Conservation (phyloP, 78 protist species). For the Protostelium mycophagum region DNA sequence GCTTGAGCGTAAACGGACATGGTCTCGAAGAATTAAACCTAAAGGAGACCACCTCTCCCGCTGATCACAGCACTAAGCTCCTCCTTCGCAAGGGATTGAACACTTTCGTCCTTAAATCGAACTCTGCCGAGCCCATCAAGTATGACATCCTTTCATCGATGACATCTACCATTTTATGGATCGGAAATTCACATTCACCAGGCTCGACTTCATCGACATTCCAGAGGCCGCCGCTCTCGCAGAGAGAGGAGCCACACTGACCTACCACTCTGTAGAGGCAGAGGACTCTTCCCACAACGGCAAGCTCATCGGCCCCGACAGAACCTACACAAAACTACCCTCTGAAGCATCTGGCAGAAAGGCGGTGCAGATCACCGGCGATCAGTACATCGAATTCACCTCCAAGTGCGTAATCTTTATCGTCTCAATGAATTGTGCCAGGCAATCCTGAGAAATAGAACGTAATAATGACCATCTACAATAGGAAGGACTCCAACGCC, state of each 20-base stretch:
- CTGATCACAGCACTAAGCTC: background rate
- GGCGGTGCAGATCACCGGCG: background rate
- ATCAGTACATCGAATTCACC: background rate
- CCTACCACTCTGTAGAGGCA: background rate
- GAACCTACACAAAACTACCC: background rate
- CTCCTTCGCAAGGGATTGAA: background rate
- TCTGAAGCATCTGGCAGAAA: background rate
- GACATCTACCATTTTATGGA: background rate
- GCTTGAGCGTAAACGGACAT: background rate
- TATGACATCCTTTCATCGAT: background rate
- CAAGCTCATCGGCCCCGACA: background rate
- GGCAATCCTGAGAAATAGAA: no score
- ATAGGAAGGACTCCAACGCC: background rate
- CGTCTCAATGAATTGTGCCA: background rate
- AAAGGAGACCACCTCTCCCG: background rate
- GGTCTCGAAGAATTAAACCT: background rate
- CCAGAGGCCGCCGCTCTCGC: background rate
- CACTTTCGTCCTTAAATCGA: background rate
- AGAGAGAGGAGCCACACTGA: constrained; percentile 2
- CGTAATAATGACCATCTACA: no score
- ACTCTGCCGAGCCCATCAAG: background rate
- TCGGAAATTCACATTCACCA: no score
- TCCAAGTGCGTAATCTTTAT: background rate
- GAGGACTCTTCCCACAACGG: background rate
- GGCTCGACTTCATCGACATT: background rate